These are phyloP conservation scores for Leccinellum albellum DNA, from an alignment of 768 basidiomycete genomes.

Conservation along the genomic window DNA sequence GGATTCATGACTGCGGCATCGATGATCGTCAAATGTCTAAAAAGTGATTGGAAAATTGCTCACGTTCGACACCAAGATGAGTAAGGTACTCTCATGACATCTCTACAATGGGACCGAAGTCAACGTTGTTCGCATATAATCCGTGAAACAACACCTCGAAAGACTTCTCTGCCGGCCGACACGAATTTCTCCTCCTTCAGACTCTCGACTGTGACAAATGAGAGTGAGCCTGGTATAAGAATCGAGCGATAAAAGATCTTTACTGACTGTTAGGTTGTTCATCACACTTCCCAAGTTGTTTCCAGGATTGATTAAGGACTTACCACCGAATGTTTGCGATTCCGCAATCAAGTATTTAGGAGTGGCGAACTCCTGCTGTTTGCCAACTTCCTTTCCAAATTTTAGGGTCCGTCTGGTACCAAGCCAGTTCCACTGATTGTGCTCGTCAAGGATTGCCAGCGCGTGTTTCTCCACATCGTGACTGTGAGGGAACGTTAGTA, in stretches of 20 bases:
- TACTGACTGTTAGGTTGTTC: not conserved
- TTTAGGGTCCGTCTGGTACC: not conserved
- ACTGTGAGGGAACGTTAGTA: too few relatives aligned
- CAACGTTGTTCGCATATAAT: not conserved
- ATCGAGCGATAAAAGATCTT: not conserved
- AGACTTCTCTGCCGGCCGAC: not conserved
- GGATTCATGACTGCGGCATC: not conserved
- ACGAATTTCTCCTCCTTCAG: not conserved
- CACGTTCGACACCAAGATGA: slow-evolving; percentile 1
- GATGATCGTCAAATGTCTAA: not conserved
- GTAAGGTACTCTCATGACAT: slow-evolving; percentile 2
- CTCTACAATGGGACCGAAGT: not conserved
- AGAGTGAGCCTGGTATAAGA: not conserved
- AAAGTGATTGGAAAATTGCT: not conserved
- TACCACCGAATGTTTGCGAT: slow-evolving; percentile 1
- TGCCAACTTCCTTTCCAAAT: not conserved
- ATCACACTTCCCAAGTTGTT: not conserved
- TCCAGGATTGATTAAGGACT: slow-evolving; percentile 3
- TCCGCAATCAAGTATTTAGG: not conserved
- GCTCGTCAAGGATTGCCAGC: not conserved
- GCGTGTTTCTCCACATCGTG: slow-evolving; percentile 4
- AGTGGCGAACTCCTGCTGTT: not conserved
- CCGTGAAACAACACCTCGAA: not conserved
- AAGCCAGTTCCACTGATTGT: not conserved
- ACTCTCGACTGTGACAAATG: not conserved